Evolutionary conservation across 768 basidiomycete genomes (phyloP), one percentile per base, ranked within the genome.

Genomic region (Tylopilus vinaceipallidus): DNA sequence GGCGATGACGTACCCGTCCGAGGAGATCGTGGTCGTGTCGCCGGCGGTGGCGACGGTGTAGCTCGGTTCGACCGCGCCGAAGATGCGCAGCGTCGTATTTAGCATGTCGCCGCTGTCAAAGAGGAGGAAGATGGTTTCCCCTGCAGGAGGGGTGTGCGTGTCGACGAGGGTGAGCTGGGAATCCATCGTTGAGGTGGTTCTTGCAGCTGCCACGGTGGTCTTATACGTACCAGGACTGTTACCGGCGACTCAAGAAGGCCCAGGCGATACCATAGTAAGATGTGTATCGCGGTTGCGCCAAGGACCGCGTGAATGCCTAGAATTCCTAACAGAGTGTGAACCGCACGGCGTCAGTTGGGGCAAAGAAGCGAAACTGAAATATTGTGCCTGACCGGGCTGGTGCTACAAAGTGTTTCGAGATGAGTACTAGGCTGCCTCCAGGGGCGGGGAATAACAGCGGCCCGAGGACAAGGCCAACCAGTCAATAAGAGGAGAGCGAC

Each of bases 111-210:
- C 61, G 26, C 36, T 29, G 46, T 52, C 37, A 33, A 62, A 60
- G 14, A 33, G 1, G 16, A 63, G 16, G 8, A 49, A 3, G 3
- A 49, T 47, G 20, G 34, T 47, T 3, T n/a, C n/a, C n/a, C 36
- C 38, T n/a, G 27, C n/a, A 26, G 24, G 33, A 20, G n/a, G n/a
- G n/a, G n/a, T n/a, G n/a, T n/a, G 10, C 12, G 42, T 17, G 45
- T 8, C 19, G 4, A 11, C 41, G 8, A 61, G 42, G 7, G 60
- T 62, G 32, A 63, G 47, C 30, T 56, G 60, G 22, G 57, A 59
- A 3, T 53, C 35, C 57, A 55, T n/a, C n/a, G n/a, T n/a, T 56
- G 39, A 23, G 34, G 11, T 11, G 12, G 37, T 20, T 10, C 42
- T 40, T 29, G 22, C 16, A 10, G 5, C 2, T 16, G n/a, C 2